Evolutionary conservation across 768 basidiomycete species (phyloP).

Genomic region (Dioszegia crocea): DNA sequence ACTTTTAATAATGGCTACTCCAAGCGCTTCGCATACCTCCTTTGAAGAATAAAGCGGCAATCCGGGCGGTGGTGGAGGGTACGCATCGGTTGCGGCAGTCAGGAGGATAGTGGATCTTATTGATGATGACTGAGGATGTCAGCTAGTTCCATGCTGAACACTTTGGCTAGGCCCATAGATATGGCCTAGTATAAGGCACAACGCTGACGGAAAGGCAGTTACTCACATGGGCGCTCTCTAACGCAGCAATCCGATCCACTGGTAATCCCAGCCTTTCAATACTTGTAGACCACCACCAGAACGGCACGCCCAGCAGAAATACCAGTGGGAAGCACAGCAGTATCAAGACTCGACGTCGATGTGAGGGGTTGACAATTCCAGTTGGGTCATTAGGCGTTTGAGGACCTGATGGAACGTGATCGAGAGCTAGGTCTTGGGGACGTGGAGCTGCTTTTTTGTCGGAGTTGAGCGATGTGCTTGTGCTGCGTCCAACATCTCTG

Average conservation of each 20-base stretch:
- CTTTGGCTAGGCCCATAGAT: too few species aligned
- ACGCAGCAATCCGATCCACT: conserved; percentile 57
- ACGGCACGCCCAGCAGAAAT: conserved; percentile 71
- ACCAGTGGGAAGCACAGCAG: conserved; percentile 72
- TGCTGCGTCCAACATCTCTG: too few species aligned
- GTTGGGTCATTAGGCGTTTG: background rate
- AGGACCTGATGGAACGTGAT: background rate
- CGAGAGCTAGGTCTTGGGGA: too few species aligned
- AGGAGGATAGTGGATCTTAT: conserved; percentile 29
- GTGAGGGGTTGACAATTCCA: conserved; percentile 34
- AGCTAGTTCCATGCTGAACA: conserved; percentile 2
- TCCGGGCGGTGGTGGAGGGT: conserved; percentile 28
- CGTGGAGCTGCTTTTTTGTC: too few species aligned
- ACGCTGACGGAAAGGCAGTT: background rate
- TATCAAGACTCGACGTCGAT: conserved; percentile 20
- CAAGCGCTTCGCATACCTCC: conserved; percentile 19
- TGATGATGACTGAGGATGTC: background rate
- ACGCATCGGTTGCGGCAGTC: conserved; percentile 29
- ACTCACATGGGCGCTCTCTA: conserved; percentile 52
- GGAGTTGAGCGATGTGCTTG: too few species aligned
- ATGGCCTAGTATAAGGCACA: too few species aligned
- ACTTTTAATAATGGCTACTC: conserved; percentile 21
- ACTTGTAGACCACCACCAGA: conserved; percentile 92
- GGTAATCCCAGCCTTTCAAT: conserved; percentile 79
- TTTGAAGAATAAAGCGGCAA: conserved; percentile 10